Base-by-base conservation (phyloP, 805 yeast genomes). In the Nakazawaea ernobii region DNA sequence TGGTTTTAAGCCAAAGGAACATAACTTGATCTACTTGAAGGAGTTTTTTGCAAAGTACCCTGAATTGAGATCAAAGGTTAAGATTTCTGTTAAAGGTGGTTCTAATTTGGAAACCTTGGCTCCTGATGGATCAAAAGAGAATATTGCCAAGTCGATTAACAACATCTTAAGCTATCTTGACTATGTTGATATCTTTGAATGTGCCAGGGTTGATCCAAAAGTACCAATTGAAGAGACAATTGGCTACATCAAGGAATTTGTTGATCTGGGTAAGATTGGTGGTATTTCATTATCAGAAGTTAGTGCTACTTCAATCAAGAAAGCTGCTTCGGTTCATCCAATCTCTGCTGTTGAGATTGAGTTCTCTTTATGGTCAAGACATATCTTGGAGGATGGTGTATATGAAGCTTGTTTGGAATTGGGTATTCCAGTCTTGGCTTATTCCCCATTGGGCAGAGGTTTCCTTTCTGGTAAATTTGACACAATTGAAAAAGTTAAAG, bases 401-500 rank as follows among this genome's bases (percentile, higher is more conserved):
- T 75, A 82, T 52, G 77, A 72, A 4, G 73, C 75, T 5, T 78
- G 84, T 53, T 72, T 76, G 15, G 79, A 82, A 51, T 63, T 73
- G 32, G 70, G 70, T 13, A 75, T 90, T 48, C 84, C 94, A 11
- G 69, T 87, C 29, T 70, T 87, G 49, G 86, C 90, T 26, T 90
- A 90, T 64, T 84, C 95, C 29, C 97, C 97, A 29, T 70, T 90
- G 47, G 84, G 90, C 9, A 74, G 87, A 57, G 97, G 96, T 1
- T 68, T 83, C 51, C 71, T 90, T 46, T 82, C 92, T 3, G 95
- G 94, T 49, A 52, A 58, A 30, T 64, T 81, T 45, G 78, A 65
- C 26, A 62, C 73, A 5, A 55, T 65, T 17, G 56, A 62, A 0
- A 82, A 78, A 45, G 57, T 84, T 35, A 77, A 81, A 10, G 68